A percentile compares a stretch with the other conserved stretches of the same genome.
Conservation (phyloP, 2,329 filamentous ascomycete genomes). For the Diaporthe aspalathi region DNA sequence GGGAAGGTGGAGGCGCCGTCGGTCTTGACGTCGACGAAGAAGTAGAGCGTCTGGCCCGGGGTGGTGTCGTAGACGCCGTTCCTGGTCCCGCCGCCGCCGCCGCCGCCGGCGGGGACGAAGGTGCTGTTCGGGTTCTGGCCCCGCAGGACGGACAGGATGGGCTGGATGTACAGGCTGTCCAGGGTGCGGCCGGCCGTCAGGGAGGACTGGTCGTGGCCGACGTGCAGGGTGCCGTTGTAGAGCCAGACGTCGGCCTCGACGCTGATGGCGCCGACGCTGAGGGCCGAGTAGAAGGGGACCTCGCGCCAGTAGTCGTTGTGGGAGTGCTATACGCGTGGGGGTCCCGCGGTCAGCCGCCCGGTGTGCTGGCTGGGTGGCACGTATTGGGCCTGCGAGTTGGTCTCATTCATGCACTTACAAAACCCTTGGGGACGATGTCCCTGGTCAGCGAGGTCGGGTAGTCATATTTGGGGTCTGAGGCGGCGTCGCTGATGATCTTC, state of each 20-base stretch:
- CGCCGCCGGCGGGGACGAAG: too few relatives aligned
- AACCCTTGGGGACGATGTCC: constrained; percentile 65
- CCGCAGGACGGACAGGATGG: constrained; percentile 67
- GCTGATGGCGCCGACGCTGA: constrained; percentile 68
- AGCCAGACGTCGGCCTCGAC: constrained; percentile 78
- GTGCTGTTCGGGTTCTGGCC: constrained; percentile 60
- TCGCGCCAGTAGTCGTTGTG: constrained; percentile 79
- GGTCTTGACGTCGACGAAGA: constrained; percentile 77
- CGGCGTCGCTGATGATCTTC: constrained; percentile 32
- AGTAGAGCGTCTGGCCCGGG: constrained; percentile 63
- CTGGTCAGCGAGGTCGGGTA: constrained; percentile 65
- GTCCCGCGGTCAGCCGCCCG: not conserved
- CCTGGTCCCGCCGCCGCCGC: constrained; percentile 51
- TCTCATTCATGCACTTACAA: constrained; percentile 43
- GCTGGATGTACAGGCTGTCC: constrained; percentile 70
- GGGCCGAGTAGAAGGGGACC: constrained; percentile 72
- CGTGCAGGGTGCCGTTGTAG: constrained; percentile 64
- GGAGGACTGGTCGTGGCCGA: constrained; percentile 69
- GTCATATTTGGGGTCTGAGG: constrained; percentile 48
- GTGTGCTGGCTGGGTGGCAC: not conserved
- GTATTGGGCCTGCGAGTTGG: too few relatives aligned
- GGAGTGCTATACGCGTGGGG: constrained; percentile 56
- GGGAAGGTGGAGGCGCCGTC: constrained; percentile 62
- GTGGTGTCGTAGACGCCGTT: constrained; percentile 67
- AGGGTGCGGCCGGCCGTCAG: constrained; percentile 68